These are phyloP conservation scores for Aspergillus homomorphus DNA, from an alignment of 495 filamentous ascomycete species.

Conservation along the genomic window DNA sequence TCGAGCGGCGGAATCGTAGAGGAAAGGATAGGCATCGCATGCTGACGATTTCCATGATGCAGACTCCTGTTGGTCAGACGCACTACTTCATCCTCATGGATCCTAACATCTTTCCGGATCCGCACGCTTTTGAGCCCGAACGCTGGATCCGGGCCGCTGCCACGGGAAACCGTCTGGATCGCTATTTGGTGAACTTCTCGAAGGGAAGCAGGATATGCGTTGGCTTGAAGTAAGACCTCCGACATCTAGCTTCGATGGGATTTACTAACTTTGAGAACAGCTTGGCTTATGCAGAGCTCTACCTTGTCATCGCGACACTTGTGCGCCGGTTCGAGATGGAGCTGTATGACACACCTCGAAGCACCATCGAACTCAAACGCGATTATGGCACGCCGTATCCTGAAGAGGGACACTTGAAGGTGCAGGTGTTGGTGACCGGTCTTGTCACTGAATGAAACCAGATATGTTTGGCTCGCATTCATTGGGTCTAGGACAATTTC, in stretches of 20 bases:
- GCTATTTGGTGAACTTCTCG: conserved; percentile 40
- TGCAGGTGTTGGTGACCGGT: conserved; percentile 20
- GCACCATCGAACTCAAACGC: conserved; percentile 28
- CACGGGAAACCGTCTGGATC: conserved; percentile 29
- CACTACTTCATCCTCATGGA: conserved; percentile 45
- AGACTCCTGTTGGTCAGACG: conserved; percentile 46
- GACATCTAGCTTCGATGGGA: neutral
- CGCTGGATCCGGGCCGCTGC: conserved; percentile 44
- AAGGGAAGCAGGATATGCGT: conserved; percentile 43
- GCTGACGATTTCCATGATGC: neutral
- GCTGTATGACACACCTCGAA: conserved; percentile 29
- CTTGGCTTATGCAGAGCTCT: conserved; percentile 46
- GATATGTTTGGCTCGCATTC: neutral
- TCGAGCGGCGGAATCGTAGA: neutral
- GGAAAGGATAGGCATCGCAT: neutral
- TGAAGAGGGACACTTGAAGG: conserved; percentile 13
- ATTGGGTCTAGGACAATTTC: neutral
- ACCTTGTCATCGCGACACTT: conserved; percentile 33
- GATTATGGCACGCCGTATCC: conserved; percentile 25
- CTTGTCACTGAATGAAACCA: conserved; percentile 15
- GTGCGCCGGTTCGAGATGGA: conserved; percentile 40
- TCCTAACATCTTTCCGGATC: conserved; percentile 46
- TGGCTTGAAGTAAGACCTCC: conserved; percentile 36
- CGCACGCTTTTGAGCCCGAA: conserved; percentile 46
- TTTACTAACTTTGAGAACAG: conserved; percentile 21